Evolutionary conservation across 2,329 filamentous ascomycete genomes (phyloP).

Genomic region (Alternaria gansuensis): DNA sequence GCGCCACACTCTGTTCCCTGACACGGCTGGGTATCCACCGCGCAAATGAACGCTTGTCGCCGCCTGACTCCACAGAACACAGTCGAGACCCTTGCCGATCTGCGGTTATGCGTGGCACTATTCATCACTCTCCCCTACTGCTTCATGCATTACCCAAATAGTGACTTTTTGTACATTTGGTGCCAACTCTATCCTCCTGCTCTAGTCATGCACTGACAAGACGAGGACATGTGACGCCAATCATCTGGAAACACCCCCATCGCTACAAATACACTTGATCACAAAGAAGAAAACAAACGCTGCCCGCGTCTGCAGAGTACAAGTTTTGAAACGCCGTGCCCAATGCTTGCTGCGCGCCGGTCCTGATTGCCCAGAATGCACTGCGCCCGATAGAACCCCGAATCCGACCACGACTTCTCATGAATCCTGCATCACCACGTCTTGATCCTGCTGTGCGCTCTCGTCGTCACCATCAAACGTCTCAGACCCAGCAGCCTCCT

Average conservation of each 20-base stretch:
- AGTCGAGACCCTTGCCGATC: constrained; percentile 21
- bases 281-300: constrained; percentile 13
- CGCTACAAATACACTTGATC: constrained; percentile 11
- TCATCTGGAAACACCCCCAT: constrained; percentile 1
- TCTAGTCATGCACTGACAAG: constrained; percentile 9
- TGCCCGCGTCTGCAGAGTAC: constrained; percentile 10
- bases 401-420: constrained; percentile 25
- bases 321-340: constrained; percentile 40
- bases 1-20: constrained; percentile 21
- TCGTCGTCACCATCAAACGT: constrained; percentile 40
- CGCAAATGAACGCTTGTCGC: constrained; percentile 15
- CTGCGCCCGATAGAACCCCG: constrained; percentile 31
- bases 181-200: constrained; percentile 7
- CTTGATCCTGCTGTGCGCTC: constrained; percentile 32
- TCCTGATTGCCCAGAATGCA: constrained; percentile 17
- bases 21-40: constrained; percentile 14
- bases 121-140: constrained; percentile 10
- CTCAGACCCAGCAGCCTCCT: constrained; percentile 21
- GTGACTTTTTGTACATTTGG: constrained; percentile 17
- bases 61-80: constrained; percentile 17
- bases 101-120: constrained; percentile 18
- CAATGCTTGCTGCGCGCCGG: constrained; percentile 29
- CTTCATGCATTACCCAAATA: constrained; percentile 19
- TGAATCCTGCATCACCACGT: constrained; percentile 48
- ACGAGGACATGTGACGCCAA: constrained; percentile 3